phyloP scores from a whole-genome alignment of 352 stramenopile species.

The Blastocystis sp. region DNA sequence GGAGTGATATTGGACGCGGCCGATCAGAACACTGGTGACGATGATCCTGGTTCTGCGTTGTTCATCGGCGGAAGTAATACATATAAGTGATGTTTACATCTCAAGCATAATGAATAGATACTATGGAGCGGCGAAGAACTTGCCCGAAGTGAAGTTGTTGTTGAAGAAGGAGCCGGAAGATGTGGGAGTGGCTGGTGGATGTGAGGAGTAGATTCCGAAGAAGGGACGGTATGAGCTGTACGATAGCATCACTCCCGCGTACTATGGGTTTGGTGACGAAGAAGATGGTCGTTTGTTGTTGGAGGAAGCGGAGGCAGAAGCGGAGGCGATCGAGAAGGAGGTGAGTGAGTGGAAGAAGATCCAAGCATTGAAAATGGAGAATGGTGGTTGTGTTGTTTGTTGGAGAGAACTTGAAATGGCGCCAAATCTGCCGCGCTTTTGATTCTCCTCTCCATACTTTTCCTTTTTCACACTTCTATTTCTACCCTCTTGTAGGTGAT shows the following conservation, averaged over 20 bases:
- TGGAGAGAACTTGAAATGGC: not conserved
- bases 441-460: not conserved
- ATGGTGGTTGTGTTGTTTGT: not conserved
- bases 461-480: not conserved
- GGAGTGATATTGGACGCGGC: conserved; percentile 43
- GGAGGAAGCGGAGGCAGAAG: conserved; percentile 74
- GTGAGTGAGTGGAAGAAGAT: conserved; percentile 57
- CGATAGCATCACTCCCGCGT: conserved; percentile 73
- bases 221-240: conserved; percentile 66
- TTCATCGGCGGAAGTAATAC: conserved; percentile 62
- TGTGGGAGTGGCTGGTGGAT: not conserved
- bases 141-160: conserved; percentile 45
- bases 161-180: conserved; percentile 68
- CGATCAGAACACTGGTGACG: conserved; percentile 50
- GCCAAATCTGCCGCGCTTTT: not conserved
- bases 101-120: conserved; percentile 7
- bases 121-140: conserved; percentile 63
- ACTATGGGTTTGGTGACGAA: conserved; percentile 80
- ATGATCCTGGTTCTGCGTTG: conserved; percentile 30
- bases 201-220: conserved; percentile 30
- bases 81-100: conserved; percentile 31
- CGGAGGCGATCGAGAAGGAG: conserved; percentile 70
- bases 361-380: conserved; percentile 46
- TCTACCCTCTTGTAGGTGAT: not conserved
- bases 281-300: conserved; percentile 79